Evolutionary conservation across 176 grass and related monocot genomes (phyloP), one percentile per base, ranked within the genome.

Genomic region (Raddia guianensis): DNA sequence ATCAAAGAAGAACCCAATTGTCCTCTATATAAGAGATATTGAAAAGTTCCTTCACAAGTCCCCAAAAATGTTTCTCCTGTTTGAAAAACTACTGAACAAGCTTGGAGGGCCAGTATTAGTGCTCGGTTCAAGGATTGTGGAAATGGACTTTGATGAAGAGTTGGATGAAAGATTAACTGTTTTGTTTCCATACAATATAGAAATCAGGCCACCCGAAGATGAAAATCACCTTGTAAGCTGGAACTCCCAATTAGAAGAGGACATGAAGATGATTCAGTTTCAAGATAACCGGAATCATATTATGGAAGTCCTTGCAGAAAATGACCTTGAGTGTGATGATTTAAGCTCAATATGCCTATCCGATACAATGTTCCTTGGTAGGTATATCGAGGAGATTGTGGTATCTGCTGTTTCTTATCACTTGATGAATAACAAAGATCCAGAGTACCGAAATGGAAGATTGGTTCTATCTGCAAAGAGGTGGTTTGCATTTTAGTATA

Each of bases 21-120:
- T 98, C 43, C 86, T 98, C 68, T 98, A 98, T 57, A 81, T 98
- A 78, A 91, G 95, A 88, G 95, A 98, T 87, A 88, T 93, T 7
- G 95, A 98, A 21, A 93, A 86, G 27, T 89, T 98, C 54, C 81
- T 98, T 76, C 84, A 87, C 11, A 95, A 83, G 63, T 98, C 95
- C 6, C 83, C 86, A 45, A 92, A 89, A 84, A 98, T 95, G 95
- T 98, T 91, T 83, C 78, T 83, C 11, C 51, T 98, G 34, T 95
- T 98, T 65, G 82, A 93, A 66, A 92, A 94, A 67, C 81, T 98
- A 80, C 70, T 98, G 70, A 77, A 91, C 70, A 98, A 92, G 66
- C 74, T 97, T 77, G 72, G 82, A 51, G 93, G 93, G 32, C 88
- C 80, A 44, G 67, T 93, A 42, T 57, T 97, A 49, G 77, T 93